phyloP scores from a whole-genome alignment of 805 yeast genomes.

The Scheffersomyces coipomensis region DNA sequence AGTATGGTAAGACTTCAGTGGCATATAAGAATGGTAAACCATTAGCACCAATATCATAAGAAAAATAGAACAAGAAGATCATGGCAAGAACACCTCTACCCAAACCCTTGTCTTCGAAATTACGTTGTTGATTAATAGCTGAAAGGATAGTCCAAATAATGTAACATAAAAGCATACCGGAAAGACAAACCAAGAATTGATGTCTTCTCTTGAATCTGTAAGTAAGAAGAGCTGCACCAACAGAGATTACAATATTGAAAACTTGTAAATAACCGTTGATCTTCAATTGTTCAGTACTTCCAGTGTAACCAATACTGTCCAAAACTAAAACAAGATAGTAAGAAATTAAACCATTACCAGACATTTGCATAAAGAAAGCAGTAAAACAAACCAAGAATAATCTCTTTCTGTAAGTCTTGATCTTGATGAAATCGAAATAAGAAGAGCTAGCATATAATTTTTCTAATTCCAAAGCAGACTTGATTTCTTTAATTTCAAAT shows the following conservation, averaged over 20 bases:
- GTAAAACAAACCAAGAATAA: constrained; percentile 31
- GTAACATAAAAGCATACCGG: constrained; percentile 24
- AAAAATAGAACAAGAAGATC: constrained; percentile 20
- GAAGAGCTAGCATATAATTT: constrained; percentile 26
- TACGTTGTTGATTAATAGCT: constrained; percentile 17
- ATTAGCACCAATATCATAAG: constrained; percentile 33
- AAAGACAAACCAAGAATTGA: constrained; percentile 22
- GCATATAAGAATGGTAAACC: constrained; percentile 47
- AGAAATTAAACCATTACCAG: constrained; percentile 53
- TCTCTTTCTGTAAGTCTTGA: constrained; percentile 42
- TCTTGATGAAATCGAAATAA: constrained; percentile 37
- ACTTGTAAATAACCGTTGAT: constrained; percentile 52
- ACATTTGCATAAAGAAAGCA: constrained; percentile 41
- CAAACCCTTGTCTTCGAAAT: constrained; percentile 11
- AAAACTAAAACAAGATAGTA: constrained; percentile 52
- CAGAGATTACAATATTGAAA: constrained; percentile 39
- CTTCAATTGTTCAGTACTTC: constrained; percentile 41
- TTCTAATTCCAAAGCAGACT: constrained; percentile 40
- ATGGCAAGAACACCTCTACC: constrained; percentile 22
- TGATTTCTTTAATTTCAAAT: constrained; percentile 40
- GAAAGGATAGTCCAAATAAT: constrained; percentile 24
- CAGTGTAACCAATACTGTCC: constrained; percentile 51
- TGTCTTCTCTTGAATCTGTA: constrained; percentile 26
- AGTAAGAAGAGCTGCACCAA: constrained; percentile 16
- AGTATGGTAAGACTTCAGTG: constrained; percentile 41